Percentiles rank a stretch among this genome's conserved stretches.
Evolutionary conservation across 2,329 filamentous ascomycete genomes (phyloP).

Genomic region (Neonectria punicea): DNA sequence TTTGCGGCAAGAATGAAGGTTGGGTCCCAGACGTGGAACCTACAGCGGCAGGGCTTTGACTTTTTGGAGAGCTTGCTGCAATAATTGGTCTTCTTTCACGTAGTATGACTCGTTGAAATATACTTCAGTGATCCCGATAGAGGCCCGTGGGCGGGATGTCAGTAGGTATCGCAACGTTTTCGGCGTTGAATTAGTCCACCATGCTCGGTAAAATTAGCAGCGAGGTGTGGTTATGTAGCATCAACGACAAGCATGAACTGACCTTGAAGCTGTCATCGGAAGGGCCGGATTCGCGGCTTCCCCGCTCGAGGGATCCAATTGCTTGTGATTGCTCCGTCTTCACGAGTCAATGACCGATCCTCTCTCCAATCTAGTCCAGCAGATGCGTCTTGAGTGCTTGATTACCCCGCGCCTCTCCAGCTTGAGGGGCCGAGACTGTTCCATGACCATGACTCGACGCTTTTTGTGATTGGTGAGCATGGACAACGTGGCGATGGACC

Average conservation of each 20-base stretch:
- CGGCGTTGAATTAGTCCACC: not conserved
- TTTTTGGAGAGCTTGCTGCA: constrained; percentile 48
- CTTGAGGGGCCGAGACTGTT: not conserved
- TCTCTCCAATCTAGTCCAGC: not conserved
- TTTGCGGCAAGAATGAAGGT: constrained; percentile 55
- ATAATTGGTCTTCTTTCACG: not conserved
- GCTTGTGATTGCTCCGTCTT: not conserved
- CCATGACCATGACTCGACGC: not conserved
- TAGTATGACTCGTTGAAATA: not conserved
- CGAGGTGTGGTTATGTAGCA: not conserved
- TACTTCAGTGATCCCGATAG: too few species aligned
- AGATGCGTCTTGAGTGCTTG: not conserved
- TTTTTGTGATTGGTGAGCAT: not conserved
- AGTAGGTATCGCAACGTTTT: not conserved
- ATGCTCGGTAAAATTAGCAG: not conserved
- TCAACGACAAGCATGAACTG: too few species aligned
- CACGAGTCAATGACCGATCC: not conserved
- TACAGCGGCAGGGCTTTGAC: constrained; percentile 53
- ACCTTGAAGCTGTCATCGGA: not conserved
- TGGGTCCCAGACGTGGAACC: constrained; percentile 47
- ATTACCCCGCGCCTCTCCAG: constrained; percentile 17
- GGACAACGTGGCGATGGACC: not conserved
- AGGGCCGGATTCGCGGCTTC: not conserved
- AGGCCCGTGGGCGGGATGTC: too few species aligned
- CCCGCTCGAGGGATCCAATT: not conserved